Evolutionary conservation across 768 basidiomycete species (phyloP).

Genomic region (Collybiopsis luxurians): DNA sequence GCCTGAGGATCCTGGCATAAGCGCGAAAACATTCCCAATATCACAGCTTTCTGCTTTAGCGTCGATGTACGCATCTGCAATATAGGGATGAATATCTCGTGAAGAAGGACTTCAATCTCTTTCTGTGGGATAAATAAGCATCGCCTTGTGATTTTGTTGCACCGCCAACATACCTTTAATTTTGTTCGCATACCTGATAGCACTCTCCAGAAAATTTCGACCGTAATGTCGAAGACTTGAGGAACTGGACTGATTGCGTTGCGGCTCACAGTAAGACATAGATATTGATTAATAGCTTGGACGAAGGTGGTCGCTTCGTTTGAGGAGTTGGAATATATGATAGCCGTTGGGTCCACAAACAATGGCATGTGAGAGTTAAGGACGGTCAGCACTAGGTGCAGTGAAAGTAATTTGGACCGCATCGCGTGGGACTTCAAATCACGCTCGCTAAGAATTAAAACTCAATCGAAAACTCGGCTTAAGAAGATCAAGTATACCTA

Average conservation of each 20-base stretch:
- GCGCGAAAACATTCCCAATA: constrained; percentile 83
- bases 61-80: constrained; percentile 98
- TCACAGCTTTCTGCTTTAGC: constrained; percentile 90
- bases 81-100: constrained; percentile 98
- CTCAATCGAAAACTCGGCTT: not conserved
- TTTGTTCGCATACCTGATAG: constrained; percentile 92
- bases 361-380: constrained; percentile 88
- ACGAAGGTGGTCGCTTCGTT: constrained; percentile 87
- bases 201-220: constrained; percentile 98
- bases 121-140: constrained; percentile 51
- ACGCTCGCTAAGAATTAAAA: constrained; percentile 62
- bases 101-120: constrained; percentile 98
- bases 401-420: constrained; percentile 92
- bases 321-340: constrained; percentile 88
- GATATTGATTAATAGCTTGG: constrained; percentile 94
- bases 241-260: constrained; percentile 95
- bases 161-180: constrained; percentile 69
- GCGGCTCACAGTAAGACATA: constrained; percentile 88
- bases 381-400: constrained; percentile 91
- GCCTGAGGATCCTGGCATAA: constrained; percentile 97
- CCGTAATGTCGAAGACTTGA: constrained; percentile 96
- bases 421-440: constrained; percentile 95
- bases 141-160: constrained; percentile 6
- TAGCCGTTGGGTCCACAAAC: constrained; percentile 84
- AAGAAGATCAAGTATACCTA: constrained; percentile 29